Evolutionary conservation across 176 grass and related monocot species (phyloP).

Genomic region (Bothriochloa decipiens): DNA sequence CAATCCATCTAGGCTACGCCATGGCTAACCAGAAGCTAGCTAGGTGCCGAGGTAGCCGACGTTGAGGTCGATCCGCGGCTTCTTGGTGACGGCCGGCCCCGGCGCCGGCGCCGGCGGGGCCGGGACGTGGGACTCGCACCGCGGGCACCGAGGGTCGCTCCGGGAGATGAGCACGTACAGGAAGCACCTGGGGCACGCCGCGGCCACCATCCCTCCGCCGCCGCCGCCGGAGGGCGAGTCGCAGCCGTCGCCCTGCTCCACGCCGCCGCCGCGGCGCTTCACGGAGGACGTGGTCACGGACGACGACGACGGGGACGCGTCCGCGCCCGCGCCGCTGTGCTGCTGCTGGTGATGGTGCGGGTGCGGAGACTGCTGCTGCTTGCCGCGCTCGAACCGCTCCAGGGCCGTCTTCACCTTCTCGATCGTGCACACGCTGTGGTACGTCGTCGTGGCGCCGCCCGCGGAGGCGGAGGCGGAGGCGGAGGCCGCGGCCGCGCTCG

Average conservation of each 20-base stretch:
- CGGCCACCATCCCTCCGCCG: slow-evolving; percentile 63
- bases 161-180: slow-evolving; percentile 93
- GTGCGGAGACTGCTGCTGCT: slow-evolving; percentile 16
- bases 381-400: slow-evolving; percentile 73
- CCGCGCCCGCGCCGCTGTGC: slow-evolving; percentile 32
- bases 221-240: slow-evolving; percentile 50
- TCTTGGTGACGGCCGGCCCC: slow-evolving; percentile 43
- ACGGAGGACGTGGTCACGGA: slow-evolving; percentile 66
- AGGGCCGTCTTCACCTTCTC: slow-evolving; percentile 82
- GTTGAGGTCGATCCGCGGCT: slow-evolving; percentile 76
- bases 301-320: slow-evolving; percentile 67
- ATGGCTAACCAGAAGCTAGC: background rate
- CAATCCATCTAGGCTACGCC: background rate
- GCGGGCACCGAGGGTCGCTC: slow-evolving; percentile 76
- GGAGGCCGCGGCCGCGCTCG: background rate
- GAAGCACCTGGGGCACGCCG: slow-evolving; percentile 87
- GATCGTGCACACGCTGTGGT: slow-evolving; percentile 94
- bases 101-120: slow-evolving; percentile 18
- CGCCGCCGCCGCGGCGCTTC: slow-evolving; percentile 51
- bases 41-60: slow-evolving; percentile 55
- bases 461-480: background rate
- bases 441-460: slow-evolving; percentile 17
- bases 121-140: slow-evolving; percentile 78
- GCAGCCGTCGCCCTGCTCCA: slow-evolving; percentile 68
- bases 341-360: slow-evolving; percentile 22